Evolutionary conservation across 2,329 filamentous ascomycete species (phyloP), one percentile per base, ranked within the genome.

Genomic region (Dothidotthia symphoricarpi): DNA sequence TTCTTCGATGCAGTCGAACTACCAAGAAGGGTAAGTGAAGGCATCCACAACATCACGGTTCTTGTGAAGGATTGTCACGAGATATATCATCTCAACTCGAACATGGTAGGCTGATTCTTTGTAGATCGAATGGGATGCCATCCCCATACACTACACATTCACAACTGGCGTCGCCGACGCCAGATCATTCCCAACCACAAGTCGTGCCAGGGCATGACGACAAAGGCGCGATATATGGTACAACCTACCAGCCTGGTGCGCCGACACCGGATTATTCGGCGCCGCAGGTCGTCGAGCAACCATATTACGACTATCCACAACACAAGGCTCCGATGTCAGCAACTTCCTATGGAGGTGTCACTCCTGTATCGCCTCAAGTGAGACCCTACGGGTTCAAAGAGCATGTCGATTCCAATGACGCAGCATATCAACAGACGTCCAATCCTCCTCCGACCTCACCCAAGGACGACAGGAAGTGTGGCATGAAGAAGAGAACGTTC

Each of bases 321-420:
- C 41, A 35, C 6, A 31, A 33, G 12, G 40, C 48, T 12, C 42
- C 47, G 3, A 39, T 51, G 15, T 54, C 51, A 22, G 43, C 45
- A 15, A 45, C 45, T 4, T 54, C 55, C 6, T 36, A 51, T 24
- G 51, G 48, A 22, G 49, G 43, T 15, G 49, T 43, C 3, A 44
- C 47, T 22, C 24, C 50, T 12, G 45, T 28, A 10, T 56, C 51
- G 12, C 51, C 47, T 28, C 43, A 51, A 13, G 24, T 47, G 5
- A 43, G 49, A 24, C 46, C 48, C 7, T 58, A 52, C 25, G 47
- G 46, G 2, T 55, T 58, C 39, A 57, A 55, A 26, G 53, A 58
- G 29, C 53, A 58, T 29, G 51, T 57, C 12, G 49, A 54, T 27
- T 28, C 46, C 6, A 41, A 41, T 25, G 47, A 53, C 8, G 19